Base-by-base conservation (phyloP, 176 grass and related monocot species). In the Phragmites australis region DNA sequence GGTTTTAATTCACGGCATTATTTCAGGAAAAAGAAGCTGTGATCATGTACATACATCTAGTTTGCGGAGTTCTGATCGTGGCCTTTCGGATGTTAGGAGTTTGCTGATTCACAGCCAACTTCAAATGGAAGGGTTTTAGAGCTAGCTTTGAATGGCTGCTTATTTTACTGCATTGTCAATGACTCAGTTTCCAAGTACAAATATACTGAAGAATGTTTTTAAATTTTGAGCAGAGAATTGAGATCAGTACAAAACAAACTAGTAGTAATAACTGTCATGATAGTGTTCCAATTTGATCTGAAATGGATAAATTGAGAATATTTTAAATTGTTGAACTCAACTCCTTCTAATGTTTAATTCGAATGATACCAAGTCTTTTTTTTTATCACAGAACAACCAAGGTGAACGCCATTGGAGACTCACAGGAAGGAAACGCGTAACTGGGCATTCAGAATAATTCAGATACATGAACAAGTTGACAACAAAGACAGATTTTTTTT, bases 51-150 rank as follows among this genome's bases (percentile, higher is more conserved):
- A 10, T 23, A n/a, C n/a, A n/a, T 29, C 8, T 62, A 15, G 19
- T 77, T 22, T 50, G 1, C 29, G 6, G 3, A 16, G 56, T 62
- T n/a, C n/a, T n/a, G n/a, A n/a, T n/a, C 22, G 13, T 18, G 42
- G 14, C 10, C 3, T 39, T 41, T 70, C 6, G 51, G 46, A 79
- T 53, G 11, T 53, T 44, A 11, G 32, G 45, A 6, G 18, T 14
- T 74, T 65, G 37, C 23, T 83, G 34, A 25, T n/a, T 25, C 22
- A 30, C 37, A 3, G 43, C 9, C 27, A 46, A 12, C 57, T 29
- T 10, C 16, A 42, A 62, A 63, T 66, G 72, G 10, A 77, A 69
- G 16, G n/a, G 23, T 74, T 68, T 87, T 34, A 65, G 4, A 40
- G 3, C 10, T 52, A 15, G 3, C 39, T 71, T 64, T 77, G 22